Evolutionary conservation across 2,329 filamentous ascomycete genomes (phyloP).

Genomic region (Pseudogymnoascus sp.): DNA sequence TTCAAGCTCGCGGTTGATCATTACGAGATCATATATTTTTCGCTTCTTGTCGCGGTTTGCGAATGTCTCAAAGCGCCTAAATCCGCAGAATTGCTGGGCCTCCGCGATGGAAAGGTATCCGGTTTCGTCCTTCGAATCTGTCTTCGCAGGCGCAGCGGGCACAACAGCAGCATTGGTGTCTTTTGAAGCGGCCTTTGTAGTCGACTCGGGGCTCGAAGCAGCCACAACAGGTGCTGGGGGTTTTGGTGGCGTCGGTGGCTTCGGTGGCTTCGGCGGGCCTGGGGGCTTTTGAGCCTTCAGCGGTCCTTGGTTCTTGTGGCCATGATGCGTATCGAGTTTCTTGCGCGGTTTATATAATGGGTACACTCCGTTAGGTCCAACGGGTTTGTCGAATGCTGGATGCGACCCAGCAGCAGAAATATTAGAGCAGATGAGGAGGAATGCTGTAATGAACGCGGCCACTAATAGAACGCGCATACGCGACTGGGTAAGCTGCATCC

Average conservation of each 20-base stretch:
- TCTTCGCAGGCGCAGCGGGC: neutral
- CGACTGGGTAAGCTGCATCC: neutral
- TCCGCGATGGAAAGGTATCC: conserved; percentile 3
- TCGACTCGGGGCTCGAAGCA: neutral
- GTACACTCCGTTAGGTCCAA: neutral
- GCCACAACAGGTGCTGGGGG: neutral
- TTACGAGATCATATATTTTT: conserved; percentile 53
- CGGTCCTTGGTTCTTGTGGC: neutral
- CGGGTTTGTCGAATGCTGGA: neutral
- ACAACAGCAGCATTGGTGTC: neutral
- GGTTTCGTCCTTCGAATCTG: conserved; percentile 12
- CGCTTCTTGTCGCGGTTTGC: conserved; percentile 27
- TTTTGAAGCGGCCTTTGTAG: neutral
- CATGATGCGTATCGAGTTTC: neutral
- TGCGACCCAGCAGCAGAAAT: neutral
- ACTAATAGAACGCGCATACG: neutral
- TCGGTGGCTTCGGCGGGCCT: neutral
- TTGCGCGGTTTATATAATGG: neutral
- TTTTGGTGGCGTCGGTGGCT: neutral
- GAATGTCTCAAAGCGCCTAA: conserved; percentile 31
- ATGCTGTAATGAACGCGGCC: neutral
- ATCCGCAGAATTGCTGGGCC: conserved; percentile 27
- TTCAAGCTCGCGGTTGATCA: conserved; percentile 56
- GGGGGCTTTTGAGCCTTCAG: neutral
- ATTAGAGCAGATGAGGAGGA: neutral